Conservation (phyloP, 345 rosid species). For the Litchi chinensis region DNA sequence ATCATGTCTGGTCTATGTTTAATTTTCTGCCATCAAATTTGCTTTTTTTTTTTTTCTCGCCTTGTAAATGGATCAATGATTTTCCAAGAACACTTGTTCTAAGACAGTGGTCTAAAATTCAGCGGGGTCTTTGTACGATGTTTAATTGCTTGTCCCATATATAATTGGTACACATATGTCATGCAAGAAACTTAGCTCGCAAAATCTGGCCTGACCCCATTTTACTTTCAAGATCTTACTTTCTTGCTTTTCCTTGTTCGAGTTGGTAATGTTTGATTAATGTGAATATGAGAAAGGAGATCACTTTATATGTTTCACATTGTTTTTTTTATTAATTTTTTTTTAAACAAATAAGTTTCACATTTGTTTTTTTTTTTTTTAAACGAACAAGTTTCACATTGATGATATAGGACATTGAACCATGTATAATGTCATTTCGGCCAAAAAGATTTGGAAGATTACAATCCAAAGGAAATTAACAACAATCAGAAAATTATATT, state of each 20-base stretch:
- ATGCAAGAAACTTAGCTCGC: too few species aligned
- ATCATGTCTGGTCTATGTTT: conserved; percentile 3
- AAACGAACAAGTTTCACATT: too few species aligned
- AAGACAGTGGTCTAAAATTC: not conserved
- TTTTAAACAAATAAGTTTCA: too few species aligned
- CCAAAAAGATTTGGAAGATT: too few species aligned
- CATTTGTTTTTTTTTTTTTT: too few species aligned
- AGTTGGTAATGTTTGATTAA: not conserved
- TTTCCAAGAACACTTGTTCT: not conserved
- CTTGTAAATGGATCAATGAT: not conserved
- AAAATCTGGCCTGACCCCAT: conserved; percentile 3
- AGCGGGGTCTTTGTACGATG: not conserved
- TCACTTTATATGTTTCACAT: too few species aligned
- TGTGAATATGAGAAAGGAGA: too few species aligned
- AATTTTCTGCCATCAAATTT: not conserved
- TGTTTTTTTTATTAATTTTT: too few species aligned
- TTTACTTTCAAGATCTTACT: not conserved
- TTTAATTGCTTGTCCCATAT: not conserved
- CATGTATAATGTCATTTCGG: too few species aligned
- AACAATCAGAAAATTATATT: too few species aligned
- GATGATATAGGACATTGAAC: too few species aligned
- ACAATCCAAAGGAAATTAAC: too few species aligned
- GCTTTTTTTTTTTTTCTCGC: not conserved
- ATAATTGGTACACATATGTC: not conserved
- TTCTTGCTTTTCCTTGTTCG: not conserved